Conservation (phyloP, 2,329 filamentous ascomycete species). For the Xylariaceae sp. region DNA sequence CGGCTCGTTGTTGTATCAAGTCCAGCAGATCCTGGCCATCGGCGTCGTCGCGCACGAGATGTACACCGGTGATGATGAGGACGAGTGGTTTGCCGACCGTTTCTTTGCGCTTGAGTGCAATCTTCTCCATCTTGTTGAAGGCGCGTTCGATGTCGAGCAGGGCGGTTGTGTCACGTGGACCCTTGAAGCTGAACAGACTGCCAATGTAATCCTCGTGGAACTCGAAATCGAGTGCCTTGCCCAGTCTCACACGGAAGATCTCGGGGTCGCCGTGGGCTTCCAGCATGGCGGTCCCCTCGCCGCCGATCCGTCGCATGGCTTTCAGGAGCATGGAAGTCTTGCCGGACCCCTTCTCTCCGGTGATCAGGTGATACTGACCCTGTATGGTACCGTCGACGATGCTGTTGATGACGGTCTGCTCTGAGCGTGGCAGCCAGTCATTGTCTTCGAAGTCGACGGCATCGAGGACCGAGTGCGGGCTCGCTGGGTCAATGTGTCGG, state of each 20-base stretch:
- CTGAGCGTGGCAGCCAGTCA: slow-evolving; percentile 67
- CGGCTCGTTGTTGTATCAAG: slow-evolving; percentile 86
- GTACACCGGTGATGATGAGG: slow-evolving; percentile 86
- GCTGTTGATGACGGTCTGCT: slow-evolving; percentile 72
- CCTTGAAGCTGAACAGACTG: slow-evolving; percentile 87
- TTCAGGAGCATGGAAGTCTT: slow-evolving; percentile 94
- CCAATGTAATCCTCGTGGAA: slow-evolving; percentile 97
- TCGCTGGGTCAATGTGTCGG: slow-evolving; percentile 26
- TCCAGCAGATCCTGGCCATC: slow-evolving; percentile 93
- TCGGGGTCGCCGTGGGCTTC: slow-evolving; percentile 92
- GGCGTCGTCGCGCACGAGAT: slow-evolving; percentile 83
- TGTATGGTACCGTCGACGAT: slow-evolving; percentile 70
- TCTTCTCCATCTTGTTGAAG: slow-evolving; percentile 95
- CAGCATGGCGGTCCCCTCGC: slow-evolving; percentile 86
- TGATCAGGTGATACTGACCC: slow-evolving; percentile 84
- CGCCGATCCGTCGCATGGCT: slow-evolving; percentile 86
- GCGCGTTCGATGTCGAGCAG: slow-evolving; percentile 91
- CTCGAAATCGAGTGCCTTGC: slow-evolving; percentile 90
- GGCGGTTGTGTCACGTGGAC: slow-evolving; percentile 84
- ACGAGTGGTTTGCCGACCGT: slow-evolving; percentile 65
- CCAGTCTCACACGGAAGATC: slow-evolving; percentile 86
- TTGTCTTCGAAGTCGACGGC: slow-evolving; percentile 16
- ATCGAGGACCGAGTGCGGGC: slow-evolving; percentile 15
- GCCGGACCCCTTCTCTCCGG: slow-evolving; percentile 91
- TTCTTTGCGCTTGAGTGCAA: slow-evolving; percentile 68